Conservation (phyloP, 345 rosid species). For the Ceriops decandra region DNA sequence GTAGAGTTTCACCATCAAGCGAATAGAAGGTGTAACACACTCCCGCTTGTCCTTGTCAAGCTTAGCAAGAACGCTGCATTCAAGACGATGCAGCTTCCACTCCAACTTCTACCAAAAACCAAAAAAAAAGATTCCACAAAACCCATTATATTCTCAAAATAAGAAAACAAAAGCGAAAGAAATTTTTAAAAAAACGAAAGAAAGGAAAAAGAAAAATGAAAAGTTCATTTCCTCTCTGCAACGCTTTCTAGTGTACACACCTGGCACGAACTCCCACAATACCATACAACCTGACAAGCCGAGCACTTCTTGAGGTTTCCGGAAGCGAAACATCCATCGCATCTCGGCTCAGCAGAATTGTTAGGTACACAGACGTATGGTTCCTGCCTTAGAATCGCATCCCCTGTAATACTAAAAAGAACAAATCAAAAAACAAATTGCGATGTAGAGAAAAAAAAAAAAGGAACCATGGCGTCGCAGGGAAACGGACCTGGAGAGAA, state of each 20-base stretch:
- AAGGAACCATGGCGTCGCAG: too few species aligned
- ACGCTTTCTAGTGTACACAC: constrained; percentile 20
- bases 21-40: constrained; percentile 66
- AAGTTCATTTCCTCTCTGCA: not conserved
- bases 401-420: constrained; percentile 42
- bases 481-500: constrained; percentile 56
- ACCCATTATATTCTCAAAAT: not conserved
- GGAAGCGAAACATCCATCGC: constrained; percentile 60
- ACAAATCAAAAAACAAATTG: not conserved
- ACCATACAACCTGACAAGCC: constrained; percentile 67
- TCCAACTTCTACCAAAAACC: constrained; percentile 51
- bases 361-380: constrained; percentile 67
- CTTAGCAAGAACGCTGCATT: constrained; percentile 64
- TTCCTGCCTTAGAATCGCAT: constrained; percentile 67
- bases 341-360: constrained; percentile 44
- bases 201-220: not conserved
- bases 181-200: not conserved
- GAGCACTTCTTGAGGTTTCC: constrained; percentile 65
- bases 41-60: constrained; percentile 59
- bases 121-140: constrained; percentile 2
- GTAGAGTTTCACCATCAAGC: constrained; percentile 71
- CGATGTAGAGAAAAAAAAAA: not conserved
- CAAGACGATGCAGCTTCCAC: constrained; percentile 81
- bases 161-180: not conserved
- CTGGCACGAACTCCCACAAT: constrained; percentile 82